These are phyloP conservation scores for Sporobolomyces pararoseus DNA, from an alignment of 768 basidiomycete species.

Conservation along the genomic window DNA sequence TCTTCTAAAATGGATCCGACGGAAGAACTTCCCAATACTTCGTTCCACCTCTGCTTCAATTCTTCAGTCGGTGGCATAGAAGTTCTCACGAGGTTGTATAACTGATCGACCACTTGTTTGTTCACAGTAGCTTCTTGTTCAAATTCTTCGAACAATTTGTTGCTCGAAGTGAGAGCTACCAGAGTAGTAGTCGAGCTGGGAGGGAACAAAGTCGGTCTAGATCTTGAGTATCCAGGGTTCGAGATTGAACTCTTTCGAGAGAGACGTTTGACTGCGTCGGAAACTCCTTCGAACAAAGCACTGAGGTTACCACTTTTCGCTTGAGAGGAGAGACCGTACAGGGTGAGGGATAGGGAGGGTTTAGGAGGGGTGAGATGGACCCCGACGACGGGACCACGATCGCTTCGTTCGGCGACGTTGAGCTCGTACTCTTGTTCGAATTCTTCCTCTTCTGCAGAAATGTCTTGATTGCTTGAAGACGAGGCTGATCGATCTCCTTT, in stretches of 20 bases:
- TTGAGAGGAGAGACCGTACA: not conserved
- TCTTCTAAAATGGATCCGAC: too few relatives aligned
- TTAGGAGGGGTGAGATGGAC: conserved; percentile 14
- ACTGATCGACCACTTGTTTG: not conserved
- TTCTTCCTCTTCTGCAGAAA: conserved; percentile 15
- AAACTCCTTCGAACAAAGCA: conserved; percentile 1
- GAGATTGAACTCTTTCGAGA: conserved; percentile 19
- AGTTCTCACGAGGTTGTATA: conserved; percentile 7
- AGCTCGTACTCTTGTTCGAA: conserved; percentile 24
- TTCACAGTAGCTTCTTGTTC: not conserved
- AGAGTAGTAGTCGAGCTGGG: conserved; percentile 17
- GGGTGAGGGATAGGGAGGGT: not conserved
- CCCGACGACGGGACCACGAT: conserved; percentile 38
- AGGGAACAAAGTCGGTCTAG: conserved; percentile 30
- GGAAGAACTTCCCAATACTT: conserved; percentile 24
- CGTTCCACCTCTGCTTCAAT: conserved; percentile 10
- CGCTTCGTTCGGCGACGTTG: conserved; percentile 24
- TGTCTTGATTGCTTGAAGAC: not conserved
- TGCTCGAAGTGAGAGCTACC: conserved; percentile 25
- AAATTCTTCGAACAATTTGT: conserved; percentile 2
- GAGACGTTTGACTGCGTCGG: conserved; percentile 24
- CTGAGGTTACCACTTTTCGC: conserved; percentile 1
- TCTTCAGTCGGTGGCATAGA: not conserved
- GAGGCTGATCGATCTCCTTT: not conserved
- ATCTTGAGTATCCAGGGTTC: conserved; percentile 33